Evolutionary conservation across 257 asterid species (phyloP).

Genomic region (Linderniella brevidens): DNA sequence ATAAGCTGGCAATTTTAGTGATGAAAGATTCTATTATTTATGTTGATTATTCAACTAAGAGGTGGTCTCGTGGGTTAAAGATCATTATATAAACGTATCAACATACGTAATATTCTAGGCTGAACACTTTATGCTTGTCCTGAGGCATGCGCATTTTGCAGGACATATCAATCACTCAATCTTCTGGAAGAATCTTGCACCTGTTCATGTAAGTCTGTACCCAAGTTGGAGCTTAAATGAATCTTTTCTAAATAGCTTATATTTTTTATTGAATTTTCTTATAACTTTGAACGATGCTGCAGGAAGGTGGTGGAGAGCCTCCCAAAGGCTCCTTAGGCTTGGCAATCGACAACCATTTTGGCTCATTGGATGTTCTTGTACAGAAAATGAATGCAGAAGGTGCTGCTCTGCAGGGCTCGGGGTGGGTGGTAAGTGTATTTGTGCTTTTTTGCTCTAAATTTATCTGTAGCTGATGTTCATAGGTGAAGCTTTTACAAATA

Average conservation of each 20-base stretch:
- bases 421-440: background rate
- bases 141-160: slow-evolving; percentile 15
- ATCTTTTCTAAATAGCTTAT: background rate
- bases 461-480: no score
- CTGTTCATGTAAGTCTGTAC: slow-evolving; percentile 35
- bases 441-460: no score
- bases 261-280: background rate
- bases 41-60: background rate
- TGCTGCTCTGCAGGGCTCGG: background rate
- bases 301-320: slow-evolving; percentile 3
- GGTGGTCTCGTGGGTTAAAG: background rate
- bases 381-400: background rate
- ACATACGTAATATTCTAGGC: slow-evolving; percentile 3
- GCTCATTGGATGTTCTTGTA: no score
- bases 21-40: background rate
- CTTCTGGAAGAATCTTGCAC: slow-evolving; percentile 90
- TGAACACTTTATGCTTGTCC: background rate
- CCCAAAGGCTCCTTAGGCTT: no score
- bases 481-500: no score
- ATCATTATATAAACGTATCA: background rate
- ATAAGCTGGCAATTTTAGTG: background rate
- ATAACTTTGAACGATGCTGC: background rate
- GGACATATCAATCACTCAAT: slow-evolving; percentile 89
- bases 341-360: no score
- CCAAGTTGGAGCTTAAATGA: background rate